phyloP scores from a whole-genome alignment of 2,329 filamentous ascomycete species.

The Venturia nashicola region DNA sequence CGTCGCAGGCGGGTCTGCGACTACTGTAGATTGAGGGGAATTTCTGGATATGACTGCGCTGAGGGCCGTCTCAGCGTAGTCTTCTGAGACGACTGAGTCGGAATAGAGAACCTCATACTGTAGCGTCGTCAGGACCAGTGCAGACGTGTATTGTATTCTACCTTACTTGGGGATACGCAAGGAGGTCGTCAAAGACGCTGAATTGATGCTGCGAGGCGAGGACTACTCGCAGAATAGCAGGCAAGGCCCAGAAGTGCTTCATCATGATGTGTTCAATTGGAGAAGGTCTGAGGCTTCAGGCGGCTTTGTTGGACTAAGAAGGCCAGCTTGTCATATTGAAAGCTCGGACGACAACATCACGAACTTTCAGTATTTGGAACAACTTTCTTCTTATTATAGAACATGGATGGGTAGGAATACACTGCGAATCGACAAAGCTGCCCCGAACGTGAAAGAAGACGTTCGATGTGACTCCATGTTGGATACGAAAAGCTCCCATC shows the following conservation, averaged over 20 bases:
- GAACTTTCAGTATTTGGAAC: neutral
- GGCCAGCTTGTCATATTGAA: neutral
- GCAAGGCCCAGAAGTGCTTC: constrained; percentile 36
- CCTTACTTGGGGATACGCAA: constrained; percentile 73
- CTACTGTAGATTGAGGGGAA: constrained; percentile 17
- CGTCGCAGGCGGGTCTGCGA: constrained; percentile 13
- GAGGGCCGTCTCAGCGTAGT: constrained; percentile 53
- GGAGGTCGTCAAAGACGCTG: constrained; percentile 77
- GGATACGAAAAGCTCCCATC: too few species aligned
- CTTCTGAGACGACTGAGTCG: constrained; percentile 57
- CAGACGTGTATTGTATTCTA: neutral
- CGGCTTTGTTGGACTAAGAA: neutral
- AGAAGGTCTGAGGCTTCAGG: too few species aligned
- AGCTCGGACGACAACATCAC: neutral
- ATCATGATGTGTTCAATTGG: constrained; percentile 16
- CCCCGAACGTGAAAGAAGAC: too few species aligned
- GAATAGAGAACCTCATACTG: constrained; percentile 75
- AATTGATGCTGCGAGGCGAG: constrained; percentile 50
- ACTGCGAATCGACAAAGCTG: neutral
- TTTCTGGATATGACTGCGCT: constrained; percentile 13
- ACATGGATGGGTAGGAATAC: neutral
- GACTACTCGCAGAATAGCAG: constrained; percentile 33
- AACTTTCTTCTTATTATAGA: neutral
- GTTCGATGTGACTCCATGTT: too few species aligned
- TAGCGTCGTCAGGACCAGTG: constrained; percentile 1